Evolutionary conservation across 805 yeast genomes (phyloP).

Genomic region (Starmerella apis): DNA sequence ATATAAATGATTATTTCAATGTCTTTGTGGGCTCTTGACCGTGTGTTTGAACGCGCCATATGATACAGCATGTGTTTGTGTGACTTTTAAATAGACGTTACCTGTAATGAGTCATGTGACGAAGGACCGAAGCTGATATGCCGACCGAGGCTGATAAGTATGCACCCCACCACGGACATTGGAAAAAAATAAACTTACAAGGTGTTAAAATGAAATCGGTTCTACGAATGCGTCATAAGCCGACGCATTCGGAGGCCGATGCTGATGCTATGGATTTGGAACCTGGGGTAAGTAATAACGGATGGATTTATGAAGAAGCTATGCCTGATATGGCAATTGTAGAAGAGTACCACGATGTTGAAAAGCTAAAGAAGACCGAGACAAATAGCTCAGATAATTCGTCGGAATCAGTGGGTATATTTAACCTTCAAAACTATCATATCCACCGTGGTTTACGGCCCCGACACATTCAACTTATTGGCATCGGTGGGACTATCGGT

Average conservation of each 20-base stretch:
- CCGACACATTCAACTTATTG: conserved; percentile 42
- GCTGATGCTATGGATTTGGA: background rate
- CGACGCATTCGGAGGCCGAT: background rate
- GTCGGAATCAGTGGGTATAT: conserved; percentile 5
- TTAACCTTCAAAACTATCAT: conserved; percentile 1
- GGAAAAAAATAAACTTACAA: background rate
- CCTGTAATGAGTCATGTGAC: background rate
- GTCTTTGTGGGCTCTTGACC: too few relatives aligned
- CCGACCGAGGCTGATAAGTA: conserved; percentile 1
- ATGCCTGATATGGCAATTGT: conserved; percentile 4
- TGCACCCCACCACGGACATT: background rate
- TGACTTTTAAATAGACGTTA: too few relatives aligned
- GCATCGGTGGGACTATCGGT: conserved; percentile 27
- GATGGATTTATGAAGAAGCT: conserved; percentile 8
- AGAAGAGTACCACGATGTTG: conserved; percentile 2
- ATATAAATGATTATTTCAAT: too few relatives aligned
- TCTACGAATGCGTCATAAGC: background rate
- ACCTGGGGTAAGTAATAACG: background rate
- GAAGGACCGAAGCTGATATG: background rate
- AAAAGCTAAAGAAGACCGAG: conserved; percentile 4
- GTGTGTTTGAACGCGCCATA: background rate
- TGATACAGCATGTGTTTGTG: too few relatives aligned
- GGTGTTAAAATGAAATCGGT: background rate
- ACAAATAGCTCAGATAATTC: background rate
- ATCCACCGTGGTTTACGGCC: conserved; percentile 46